Conservation (phyloP, 176 grass and related monocot species). For the Thalia dealbata region DNA sequence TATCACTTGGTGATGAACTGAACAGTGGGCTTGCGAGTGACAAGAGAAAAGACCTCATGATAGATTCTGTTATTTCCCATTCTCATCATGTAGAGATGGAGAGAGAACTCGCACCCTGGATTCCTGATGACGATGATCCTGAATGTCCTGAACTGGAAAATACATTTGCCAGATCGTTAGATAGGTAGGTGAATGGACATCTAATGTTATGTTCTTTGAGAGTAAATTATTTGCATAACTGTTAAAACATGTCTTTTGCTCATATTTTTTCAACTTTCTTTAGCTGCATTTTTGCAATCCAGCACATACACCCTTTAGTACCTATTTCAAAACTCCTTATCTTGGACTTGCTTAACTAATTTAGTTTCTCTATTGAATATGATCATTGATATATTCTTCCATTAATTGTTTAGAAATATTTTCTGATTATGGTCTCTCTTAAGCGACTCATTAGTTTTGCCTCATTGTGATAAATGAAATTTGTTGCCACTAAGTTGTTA, state of each 20-base stretch:
- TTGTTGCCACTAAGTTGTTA: constrained; percentile 1
- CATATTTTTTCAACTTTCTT: neutral
- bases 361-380: neutral
- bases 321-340: neutral
- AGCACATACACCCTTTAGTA: neutral
- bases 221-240: neutral
- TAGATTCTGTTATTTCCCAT: constrained; percentile 89
- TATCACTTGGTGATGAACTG: constrained; percentile 54
- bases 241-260: neutral
- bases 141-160: constrained; percentile 92
- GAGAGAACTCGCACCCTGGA: constrained; percentile 84
- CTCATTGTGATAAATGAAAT: neutral
- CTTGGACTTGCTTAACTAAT: neutral
- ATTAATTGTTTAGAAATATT: neutral
- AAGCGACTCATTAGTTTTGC: neutral
- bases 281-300: neutral
- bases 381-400: neutral
- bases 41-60: constrained; percentile 81
- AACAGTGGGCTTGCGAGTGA: constrained; percentile 54
- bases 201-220: neutral
- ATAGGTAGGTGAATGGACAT: constrained; percentile 37
- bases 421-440: neutral
- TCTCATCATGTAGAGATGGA: constrained; percentile 58
- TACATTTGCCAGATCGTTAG: constrained; percentile 40
- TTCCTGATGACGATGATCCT: constrained; percentile 72